Conservation (phyloP, 768 basidiomycete species). For the Nidularia sp. region DNA sequence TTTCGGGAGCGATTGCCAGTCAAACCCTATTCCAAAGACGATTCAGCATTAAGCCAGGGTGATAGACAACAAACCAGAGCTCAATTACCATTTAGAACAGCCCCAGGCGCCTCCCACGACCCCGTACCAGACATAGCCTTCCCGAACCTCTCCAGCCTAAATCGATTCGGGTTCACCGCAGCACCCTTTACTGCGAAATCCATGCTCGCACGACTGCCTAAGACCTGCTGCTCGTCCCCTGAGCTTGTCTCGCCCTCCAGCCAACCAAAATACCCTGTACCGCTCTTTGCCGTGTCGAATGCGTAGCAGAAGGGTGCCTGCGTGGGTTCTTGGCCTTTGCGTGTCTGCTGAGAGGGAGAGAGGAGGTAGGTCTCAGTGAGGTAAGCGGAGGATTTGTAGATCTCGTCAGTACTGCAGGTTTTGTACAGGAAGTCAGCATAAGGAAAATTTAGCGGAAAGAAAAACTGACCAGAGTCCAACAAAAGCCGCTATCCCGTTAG, state of each 20-base stretch:
- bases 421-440: not conserved
- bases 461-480: constrained; percentile 59
- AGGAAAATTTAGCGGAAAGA: not conserved
- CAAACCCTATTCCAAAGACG: constrained; percentile 39
- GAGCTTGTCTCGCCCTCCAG: constrained; percentile 49
- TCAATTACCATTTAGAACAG: constrained; percentile 44
- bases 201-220: not conserved
- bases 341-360: constrained; percentile 23
- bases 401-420: constrained; percentile 60
- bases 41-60: not conserved
- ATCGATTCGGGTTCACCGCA: constrained; percentile 34
- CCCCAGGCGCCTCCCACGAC: constrained; percentile 66
- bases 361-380: constrained; percentile 64
- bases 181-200: not conserved
- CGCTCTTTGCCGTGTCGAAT: constrained; percentile 37
- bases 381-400: constrained; percentile 72
- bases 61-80: constrained; percentile 3
- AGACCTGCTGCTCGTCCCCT: not conserved
- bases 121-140: constrained; percentile 73
- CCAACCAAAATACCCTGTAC: constrained; percentile 66
- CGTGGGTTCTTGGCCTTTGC: constrained; percentile 38
- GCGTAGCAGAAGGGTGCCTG: constrained; percentile 71
- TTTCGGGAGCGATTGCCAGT: constrained; percentile 49
- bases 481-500: constrained; percentile 66
- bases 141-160: constrained; percentile 65